Percentiles rank a stretch among this genome's conserved stretches.
Conservation (phyloP, 306 rosid genomes). For the Pyrus pyrifolia region DNA sequence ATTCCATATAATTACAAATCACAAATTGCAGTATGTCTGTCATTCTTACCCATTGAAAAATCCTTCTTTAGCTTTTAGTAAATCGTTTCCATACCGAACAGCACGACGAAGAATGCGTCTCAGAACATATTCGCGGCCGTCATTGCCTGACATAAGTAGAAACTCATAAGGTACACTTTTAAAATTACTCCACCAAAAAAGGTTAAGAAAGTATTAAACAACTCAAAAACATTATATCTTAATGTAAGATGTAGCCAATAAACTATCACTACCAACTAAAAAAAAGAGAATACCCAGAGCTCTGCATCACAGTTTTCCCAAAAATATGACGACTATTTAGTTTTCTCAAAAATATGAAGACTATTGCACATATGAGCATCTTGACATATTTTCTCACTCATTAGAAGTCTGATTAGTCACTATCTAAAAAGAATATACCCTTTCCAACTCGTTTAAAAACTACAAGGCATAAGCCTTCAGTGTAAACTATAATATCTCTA, state of each 20-base stretch:
- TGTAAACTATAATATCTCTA: neutral
- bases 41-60: constrained; percentile 69
- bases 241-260: neutral
- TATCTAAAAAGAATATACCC: neutral
- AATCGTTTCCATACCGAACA: constrained; percentile 95
- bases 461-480: neutral
- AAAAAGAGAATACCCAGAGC: neutral
- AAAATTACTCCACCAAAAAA: neutral
- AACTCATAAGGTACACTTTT: neutral
- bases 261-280: neutral
- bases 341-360: neutral
- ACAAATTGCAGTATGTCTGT: neutral
- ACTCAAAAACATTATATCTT: neutral
- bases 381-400: neutral
- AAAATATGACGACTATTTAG: too few species aligned
- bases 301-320: neutral
- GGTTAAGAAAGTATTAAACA: neutral
- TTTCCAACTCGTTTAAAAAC: neutral
- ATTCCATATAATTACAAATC: neutral
- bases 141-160: constrained; percentile 59
- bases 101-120: constrained; percentile 99
- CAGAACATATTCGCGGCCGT: constrained; percentile 95
- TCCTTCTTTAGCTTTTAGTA: constrained; percentile 84
- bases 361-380: neutral
- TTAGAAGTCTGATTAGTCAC: neutral